These are phyloP conservation scores for Candida insectorum DNA, from an alignment of 805 yeast genomes.

Conservation along the genomic window DNA sequence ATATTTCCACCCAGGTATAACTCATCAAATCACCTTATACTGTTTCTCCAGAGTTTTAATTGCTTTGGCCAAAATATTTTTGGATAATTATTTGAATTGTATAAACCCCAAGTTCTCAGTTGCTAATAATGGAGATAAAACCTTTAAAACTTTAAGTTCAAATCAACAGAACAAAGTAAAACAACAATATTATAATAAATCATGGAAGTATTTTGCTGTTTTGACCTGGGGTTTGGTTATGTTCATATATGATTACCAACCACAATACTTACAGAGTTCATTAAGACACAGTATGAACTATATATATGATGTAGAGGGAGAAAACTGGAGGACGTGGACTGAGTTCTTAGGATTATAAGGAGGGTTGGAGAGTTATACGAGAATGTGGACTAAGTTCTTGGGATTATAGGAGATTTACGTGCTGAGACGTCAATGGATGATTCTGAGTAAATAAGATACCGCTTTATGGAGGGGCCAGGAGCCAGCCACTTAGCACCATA, in stretches of 20 bases:
- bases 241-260: slow-evolving; percentile 64
- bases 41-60: slow-evolving; percentile 66
- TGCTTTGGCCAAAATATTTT: slow-evolving; percentile 54
- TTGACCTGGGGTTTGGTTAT: slow-evolving; percentile 71
- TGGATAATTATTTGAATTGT: slow-evolving; percentile 35
- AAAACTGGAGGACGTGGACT: slow-evolving; percentile 46
- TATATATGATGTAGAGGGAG: slow-evolving; percentile 59
- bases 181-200: slow-evolving; percentile 23
- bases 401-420: no score
- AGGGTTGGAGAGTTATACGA: neutral
- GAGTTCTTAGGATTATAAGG: slow-evolving; percentile 38
- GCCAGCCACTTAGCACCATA: no score
- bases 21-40: slow-evolving; percentile 74
- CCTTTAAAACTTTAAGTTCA: slow-evolving; percentile 15
- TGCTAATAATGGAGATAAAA: slow-evolving; percentile 2
- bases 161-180: slow-evolving; percentile 33
- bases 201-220: slow-evolving; percentile 63
- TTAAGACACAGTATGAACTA: slow-evolving; percentile 68
- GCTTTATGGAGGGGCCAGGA: no score
- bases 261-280: slow-evolving; percentile 58
- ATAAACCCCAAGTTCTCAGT: slow-evolving; percentile 25
- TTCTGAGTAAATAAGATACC: neutral
- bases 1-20: slow-evolving; percentile 46
- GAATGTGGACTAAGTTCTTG: neutral
- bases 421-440: no score